Evolutionary conservation across 768 basidiomycete species (phyloP).

Genomic region (Tulasnella sp.): DNA sequence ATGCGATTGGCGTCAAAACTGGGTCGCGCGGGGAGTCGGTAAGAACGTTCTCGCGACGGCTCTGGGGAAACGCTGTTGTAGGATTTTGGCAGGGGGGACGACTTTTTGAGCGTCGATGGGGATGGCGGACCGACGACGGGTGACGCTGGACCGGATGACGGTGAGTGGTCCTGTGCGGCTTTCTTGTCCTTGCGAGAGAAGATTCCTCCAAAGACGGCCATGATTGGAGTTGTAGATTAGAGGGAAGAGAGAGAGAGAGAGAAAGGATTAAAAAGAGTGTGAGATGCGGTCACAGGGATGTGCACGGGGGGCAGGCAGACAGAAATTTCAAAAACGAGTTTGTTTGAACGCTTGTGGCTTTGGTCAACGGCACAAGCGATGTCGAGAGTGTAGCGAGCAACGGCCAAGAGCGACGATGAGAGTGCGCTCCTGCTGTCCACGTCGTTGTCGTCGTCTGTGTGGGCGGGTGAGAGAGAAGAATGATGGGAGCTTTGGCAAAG

Average conservation of each 20-base stretch:
- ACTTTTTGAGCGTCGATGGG: neutral
- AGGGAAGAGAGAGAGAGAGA: neutral
- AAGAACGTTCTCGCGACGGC: neutral
- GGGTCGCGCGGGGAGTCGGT: neutral
- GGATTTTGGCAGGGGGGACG: neutral
- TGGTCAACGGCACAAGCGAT: neutral
- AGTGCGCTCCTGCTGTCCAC: neutral
- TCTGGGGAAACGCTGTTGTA: neutral
- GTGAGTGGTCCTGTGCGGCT: neutral
- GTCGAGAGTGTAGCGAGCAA: neutral
- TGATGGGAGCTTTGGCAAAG: neutral
- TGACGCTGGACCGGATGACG: neutral
- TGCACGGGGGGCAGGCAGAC: neutral
- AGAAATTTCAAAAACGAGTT: neutral
- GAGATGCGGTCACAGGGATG: neutral
- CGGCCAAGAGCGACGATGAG: neutral
- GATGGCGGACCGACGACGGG: neutral
- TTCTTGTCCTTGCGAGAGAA: conserved; percentile 9
- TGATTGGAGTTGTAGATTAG: neutral
- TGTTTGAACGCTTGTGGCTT: neutral
- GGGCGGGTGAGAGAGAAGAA: neutral
- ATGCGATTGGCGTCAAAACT: neutral
- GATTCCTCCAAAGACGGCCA: conserved; percentile 10
- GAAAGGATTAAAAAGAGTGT: neutral
- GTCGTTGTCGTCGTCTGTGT: neutral